Conservation (phyloP, 768 basidiomycete species). For the Asterophora lycoperdoides region DNA sequence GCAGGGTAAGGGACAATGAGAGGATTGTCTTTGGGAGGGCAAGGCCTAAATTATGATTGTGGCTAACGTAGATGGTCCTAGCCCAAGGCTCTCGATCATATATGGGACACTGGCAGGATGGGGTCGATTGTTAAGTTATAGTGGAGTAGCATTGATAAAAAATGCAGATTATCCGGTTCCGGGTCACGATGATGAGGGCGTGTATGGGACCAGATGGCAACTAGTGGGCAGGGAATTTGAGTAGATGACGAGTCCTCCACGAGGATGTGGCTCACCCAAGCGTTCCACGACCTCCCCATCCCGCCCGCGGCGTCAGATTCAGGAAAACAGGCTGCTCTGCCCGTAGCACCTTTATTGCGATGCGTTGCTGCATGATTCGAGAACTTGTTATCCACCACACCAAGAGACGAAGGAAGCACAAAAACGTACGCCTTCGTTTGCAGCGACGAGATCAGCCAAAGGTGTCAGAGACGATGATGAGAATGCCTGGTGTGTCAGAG, state of each 20-base stretch:
- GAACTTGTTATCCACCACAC: background rate
- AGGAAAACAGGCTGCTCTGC: constrained; percentile 41
- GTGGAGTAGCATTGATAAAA: background rate
- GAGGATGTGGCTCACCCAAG: constrained; percentile 57
- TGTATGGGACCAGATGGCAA: constrained; percentile 59
- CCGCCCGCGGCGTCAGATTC: constrained; percentile 61
- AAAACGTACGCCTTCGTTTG: constrained; percentile 69
- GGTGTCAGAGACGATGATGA: constrained; percentile 52
- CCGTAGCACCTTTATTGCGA: constrained; percentile 57
- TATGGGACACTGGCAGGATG: background rate
- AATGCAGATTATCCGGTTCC: background rate
- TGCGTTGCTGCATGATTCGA: constrained; percentile 41
- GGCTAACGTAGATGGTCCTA: too few relatives aligned
- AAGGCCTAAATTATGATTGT: constrained; percentile 22
- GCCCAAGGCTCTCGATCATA: background rate
- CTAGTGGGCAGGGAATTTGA: constrained; percentile 25
- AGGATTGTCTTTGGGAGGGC: constrained; percentile 32
- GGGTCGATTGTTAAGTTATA: too few relatives aligned
- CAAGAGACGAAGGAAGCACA: background rate
- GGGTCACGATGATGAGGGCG: constrained; percentile 17
- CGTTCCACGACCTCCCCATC: constrained; percentile 86
- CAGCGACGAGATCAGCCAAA: constrained; percentile 68
- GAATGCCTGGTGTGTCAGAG: constrained; percentile 52
- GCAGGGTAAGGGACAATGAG: constrained; percentile 23
- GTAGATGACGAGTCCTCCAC: constrained; percentile 1